A percentile compares a stretch with the other conserved stretches of the same genome.
phyloP scores from a whole-genome alignment of 768 basidiomycete species.

The Phylloporus scabripes region DNA sequence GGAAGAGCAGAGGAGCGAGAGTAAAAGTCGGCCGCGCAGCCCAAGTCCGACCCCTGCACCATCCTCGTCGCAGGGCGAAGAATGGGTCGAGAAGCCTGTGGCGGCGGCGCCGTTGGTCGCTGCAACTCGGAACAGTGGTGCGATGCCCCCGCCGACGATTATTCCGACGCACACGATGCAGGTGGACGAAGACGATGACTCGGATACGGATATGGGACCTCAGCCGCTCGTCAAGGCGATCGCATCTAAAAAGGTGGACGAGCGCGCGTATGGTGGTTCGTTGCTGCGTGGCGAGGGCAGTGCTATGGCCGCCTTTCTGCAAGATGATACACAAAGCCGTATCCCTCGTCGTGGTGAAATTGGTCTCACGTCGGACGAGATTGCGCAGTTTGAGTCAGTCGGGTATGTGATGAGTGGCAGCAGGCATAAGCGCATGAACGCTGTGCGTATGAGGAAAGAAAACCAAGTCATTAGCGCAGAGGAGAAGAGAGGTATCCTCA shows the following conservation, averaged over 20 bases:
- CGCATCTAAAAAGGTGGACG: conserved; percentile 57
- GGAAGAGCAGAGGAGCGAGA: conserved; percentile 33
- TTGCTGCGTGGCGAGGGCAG: conserved; percentile 92
- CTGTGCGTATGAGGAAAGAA: conserved; percentile 97
- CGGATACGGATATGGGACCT: conserved; percentile 75
- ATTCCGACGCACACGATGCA: conserved; percentile 14
- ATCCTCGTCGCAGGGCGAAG: conserved; percentile 38
- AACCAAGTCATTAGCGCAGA: conserved; percentile 99
- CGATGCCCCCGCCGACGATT: conserved; percentile 22
- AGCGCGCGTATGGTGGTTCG: conserved; percentile 84
- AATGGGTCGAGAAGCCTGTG: conserved; percentile 62
- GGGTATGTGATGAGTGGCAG: conserved; percentile 99
- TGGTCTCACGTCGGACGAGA: conserved; percentile 82
- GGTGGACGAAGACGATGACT: conserved; percentile 36
- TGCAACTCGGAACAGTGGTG: conserved; percentile 15
- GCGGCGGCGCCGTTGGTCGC: conserved; percentile 25
- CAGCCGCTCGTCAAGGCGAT: conserved; percentile 48
- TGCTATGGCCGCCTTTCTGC: conserved; percentile 95
- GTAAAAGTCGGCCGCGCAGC: conserved; percentile 30
- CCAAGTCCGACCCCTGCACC: conserved; percentile 33
- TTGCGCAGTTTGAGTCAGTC: conserved; percentile 78
- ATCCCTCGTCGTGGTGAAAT: conserved; percentile 99
- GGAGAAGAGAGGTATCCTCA: conserved; percentile 94
- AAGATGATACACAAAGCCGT: conserved; percentile 76
- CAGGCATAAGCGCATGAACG: conserved; percentile 95